Conservation (phyloP, 2,329 filamentous ascomycete species). For the Sporothrix variecibatus region DNA sequence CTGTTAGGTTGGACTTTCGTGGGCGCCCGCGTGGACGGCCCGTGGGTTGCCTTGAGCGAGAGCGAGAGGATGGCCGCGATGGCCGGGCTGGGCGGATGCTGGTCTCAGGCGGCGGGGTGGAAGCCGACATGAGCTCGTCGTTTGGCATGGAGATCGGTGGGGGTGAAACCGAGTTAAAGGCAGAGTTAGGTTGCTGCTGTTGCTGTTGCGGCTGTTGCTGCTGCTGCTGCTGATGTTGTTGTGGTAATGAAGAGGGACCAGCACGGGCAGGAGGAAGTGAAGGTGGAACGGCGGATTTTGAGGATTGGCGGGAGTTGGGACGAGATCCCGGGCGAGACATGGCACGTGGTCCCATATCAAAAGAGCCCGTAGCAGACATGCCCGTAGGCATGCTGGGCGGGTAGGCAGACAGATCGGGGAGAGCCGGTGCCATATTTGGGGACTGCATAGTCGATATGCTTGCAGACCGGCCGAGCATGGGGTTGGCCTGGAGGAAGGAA, state of each 20-base stretch:
- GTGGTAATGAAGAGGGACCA: constrained; percentile 6
- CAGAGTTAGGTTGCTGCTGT: not conserved
- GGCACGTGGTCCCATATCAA: constrained; percentile 17
- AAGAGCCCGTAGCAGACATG: constrained; percentile 9
- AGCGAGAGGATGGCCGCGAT: constrained; percentile 58
- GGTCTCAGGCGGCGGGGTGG: constrained; percentile 33
- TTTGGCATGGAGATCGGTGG: constrained; percentile 18
- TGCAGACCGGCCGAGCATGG: constrained; percentile 48
- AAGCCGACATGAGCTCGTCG: constrained; percentile 26
- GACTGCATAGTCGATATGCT: constrained; percentile 39
- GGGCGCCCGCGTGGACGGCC: constrained; percentile 59
- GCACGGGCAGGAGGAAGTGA: constrained; percentile 7
- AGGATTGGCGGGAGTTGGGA: constrained; percentile 30
- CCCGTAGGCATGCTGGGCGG: constrained; percentile 10
- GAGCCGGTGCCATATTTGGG: constrained; percentile 38
- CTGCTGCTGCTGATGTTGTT: not conserved
- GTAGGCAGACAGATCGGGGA: constrained; percentile 26
- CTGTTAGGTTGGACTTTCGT: constrained; percentile 52
- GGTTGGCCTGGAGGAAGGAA: constrained; percentile 72
- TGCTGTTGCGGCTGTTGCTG: not conserved
- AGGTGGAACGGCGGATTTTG: constrained; percentile 18
- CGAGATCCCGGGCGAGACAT: constrained; percentile 22
- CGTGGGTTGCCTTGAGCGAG: constrained; percentile 50
- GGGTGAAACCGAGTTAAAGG: constrained; percentile 7
- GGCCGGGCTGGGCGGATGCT: constrained; percentile 39